phyloP scores from a whole-genome alignment of 345 rosid genomes.

The Salix purpurea region DNA sequence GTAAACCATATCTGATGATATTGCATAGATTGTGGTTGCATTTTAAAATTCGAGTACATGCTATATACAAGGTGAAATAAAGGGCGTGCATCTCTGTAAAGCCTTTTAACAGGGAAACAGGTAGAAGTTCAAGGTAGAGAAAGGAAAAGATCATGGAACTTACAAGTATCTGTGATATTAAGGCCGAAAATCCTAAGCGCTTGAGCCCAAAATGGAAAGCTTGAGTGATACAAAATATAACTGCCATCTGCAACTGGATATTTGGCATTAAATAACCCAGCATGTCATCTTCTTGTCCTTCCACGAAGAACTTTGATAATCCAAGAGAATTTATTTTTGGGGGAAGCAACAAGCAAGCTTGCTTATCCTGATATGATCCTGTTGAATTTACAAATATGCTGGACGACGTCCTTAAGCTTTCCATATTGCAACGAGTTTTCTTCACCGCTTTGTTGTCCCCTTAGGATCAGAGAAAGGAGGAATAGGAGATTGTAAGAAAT shows the following conservation, averaged over 20 bases:
- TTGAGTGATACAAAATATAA: conserved; percentile 15
- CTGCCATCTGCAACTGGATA: conserved; percentile 8
- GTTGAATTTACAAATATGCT: not conserved
- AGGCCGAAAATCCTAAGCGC: conserved; percentile 10
- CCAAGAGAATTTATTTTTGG: not conserved
- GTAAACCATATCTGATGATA: too few relatives aligned
- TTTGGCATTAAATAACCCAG: conserved; percentile 12
- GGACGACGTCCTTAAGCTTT: too few relatives aligned
- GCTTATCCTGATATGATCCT: not conserved
- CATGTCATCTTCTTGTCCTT: not conserved
- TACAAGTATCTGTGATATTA: conserved; percentile 28
- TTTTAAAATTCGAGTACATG: too few relatives aligned
- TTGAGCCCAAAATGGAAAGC: conserved; percentile 12
- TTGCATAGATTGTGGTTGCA: too few relatives aligned
- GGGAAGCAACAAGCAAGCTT: not conserved
- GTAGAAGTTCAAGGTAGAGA: not conserved
- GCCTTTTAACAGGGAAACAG: too few relatives aligned
- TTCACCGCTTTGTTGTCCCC: too few relatives aligned
- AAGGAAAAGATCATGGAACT: not conserved
- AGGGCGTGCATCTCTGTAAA: too few relatives aligned
- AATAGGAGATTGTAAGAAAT: too few relatives aligned
- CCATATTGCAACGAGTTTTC: too few relatives aligned
- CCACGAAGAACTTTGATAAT: not conserved
- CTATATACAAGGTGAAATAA: too few relatives aligned
- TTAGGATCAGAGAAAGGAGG: too few relatives aligned